Percentiles rank a stretch among this genome's conserved stretches.
Conservation (phyloP, 768 basidiomycete genomes). For the Daedalea quercina region DNA sequence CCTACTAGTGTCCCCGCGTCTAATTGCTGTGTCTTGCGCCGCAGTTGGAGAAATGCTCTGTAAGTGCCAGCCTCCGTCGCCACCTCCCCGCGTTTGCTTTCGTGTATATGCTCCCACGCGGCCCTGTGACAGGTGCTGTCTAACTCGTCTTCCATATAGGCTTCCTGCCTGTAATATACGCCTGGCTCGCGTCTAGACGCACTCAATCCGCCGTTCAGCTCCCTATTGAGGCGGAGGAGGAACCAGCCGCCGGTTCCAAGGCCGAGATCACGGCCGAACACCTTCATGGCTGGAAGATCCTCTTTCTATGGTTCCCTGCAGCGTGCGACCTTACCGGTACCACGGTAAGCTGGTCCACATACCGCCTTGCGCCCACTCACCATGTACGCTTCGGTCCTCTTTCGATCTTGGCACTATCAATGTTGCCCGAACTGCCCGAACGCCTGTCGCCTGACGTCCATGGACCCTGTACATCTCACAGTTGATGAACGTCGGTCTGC, state of each 20-base stretch:
- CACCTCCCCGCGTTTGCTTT: not conserved
- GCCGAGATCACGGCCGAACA: constrained; percentile 26
- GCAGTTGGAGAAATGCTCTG: constrained; percentile 92
- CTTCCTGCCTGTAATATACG: constrained; percentile 78
- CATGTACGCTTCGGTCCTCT: not conserved
- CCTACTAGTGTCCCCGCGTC: constrained; percentile 6
- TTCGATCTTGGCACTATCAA: not conserved
- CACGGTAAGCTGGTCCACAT: constrained; percentile 50
- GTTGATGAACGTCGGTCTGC: constrained; percentile 93
- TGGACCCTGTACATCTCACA: constrained; percentile 15
- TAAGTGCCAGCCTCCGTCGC: constrained; percentile 34
- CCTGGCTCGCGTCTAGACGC: constrained; percentile 45
- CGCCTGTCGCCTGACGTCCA: not conserved
- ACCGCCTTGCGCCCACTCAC: not conserved
- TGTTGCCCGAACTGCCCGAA: not conserved
- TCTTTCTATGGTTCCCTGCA: constrained; percentile 85
- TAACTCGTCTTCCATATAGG: constrained; percentile 37
- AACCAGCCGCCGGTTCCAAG: constrained; percentile 17
- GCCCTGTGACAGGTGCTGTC: not conserved
- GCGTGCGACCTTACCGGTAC: constrained; percentile 87
- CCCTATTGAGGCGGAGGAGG: constrained; percentile 40
- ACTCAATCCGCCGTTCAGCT: constrained; percentile 48
- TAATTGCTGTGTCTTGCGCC: constrained; percentile 28
- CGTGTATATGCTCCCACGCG: constrained; percentile 12
- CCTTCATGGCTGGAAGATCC: constrained; percentile 61